Base-by-base conservation (phyloP, 2,329 filamentous ascomycete species). In the Colletotrichum coccodes region DNA sequence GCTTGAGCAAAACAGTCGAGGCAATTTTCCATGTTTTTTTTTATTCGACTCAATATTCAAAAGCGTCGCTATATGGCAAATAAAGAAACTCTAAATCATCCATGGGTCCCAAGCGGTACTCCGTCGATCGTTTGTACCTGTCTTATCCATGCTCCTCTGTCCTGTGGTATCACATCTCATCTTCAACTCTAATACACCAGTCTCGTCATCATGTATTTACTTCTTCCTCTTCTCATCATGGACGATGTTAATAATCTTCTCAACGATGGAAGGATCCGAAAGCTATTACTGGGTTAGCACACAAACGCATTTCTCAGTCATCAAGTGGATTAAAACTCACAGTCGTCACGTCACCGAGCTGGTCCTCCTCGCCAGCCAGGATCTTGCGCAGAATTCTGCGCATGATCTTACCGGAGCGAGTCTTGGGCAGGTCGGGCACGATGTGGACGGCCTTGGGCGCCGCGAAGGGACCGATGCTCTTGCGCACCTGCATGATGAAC, bases 381-480 rank as follows among this genome's bases (percentile, higher is more conserved):
- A 99, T 97, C 93, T 99, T 99, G 76, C 96, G 89, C 85, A 99
- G 83, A 78, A 99, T 97, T 72, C 96, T 91, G 72, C 96, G 90
- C 96, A 99, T 99, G 78, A 99, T 99, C 92, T 99, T 99, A 73
- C 96, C 96, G 74, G 93, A 97, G 75, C 96, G 89, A 42, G 96
- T 99, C 90, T 99, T 98, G 76, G 96, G 96, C 72, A 99, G 88
- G 79, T 99, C 96, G 3, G 94, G 92, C 50, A 99, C 93, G 62
- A 97, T 89, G 79, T 91, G 96, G 72, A 99, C 91, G 23, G 92
- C 92, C 87, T 98, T 99, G 72, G 96, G 96, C 36, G 96, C 95
- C 4, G 96, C 96, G 79, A 99, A 99, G 4, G 96, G 96, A 14
- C 96, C 96, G 78, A 99, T 99, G 73, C 94, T 97, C 87, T 97